Conservation (phyloP, 228 moss, liverwort and hornwort genomes). For the Sphagnum magellanicum region DNA sequence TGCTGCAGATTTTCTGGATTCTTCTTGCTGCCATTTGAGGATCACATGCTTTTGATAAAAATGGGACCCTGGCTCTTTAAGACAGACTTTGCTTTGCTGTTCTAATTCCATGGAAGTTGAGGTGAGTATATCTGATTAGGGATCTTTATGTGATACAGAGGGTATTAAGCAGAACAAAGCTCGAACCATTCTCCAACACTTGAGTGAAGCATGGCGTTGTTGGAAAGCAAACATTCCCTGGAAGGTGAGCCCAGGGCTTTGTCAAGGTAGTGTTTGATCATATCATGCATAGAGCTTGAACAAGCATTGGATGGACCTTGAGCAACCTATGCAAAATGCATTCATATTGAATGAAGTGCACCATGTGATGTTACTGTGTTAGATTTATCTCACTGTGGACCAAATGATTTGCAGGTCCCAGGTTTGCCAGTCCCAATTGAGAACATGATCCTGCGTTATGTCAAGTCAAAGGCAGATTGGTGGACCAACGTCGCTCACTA, state of each 20-base stretch:
- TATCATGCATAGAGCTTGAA: not conserved
- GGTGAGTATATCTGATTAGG: not conserved
- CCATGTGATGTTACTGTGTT: not conserved
- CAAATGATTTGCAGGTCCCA: conserved; percentile 44
- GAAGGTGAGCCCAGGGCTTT: conserved; percentile 33
- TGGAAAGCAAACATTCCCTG: conserved; percentile 99
- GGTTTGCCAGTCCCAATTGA: conserved; percentile 97
- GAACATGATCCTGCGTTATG: conserved; percentile 98
- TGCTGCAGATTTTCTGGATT: too few relatives aligned
- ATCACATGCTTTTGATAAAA: too few relatives aligned
- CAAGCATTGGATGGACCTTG: too few relatives aligned
- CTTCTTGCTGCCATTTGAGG: too few relatives aligned
- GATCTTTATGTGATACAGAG: conserved; percentile 32
- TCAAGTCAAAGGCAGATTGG: conserved; percentile 99
- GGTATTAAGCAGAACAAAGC: conserved; percentile 99
- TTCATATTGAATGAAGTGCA: too few relatives aligned
- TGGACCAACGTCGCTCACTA: conserved; percentile 99
- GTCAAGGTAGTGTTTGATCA: not conserved
- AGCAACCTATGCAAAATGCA: too few relatives aligned
- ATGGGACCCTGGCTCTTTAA: too few relatives aligned
- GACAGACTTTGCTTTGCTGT: not conserved
- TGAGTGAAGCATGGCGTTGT: conserved; percentile 99
- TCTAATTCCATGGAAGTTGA: not conserved
- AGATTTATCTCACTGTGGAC: not conserved
- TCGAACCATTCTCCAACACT: conserved; percentile 94